phyloP scores from a whole-genome alignment of 306 rosid genomes.

The Vigna hirtella region DNA sequence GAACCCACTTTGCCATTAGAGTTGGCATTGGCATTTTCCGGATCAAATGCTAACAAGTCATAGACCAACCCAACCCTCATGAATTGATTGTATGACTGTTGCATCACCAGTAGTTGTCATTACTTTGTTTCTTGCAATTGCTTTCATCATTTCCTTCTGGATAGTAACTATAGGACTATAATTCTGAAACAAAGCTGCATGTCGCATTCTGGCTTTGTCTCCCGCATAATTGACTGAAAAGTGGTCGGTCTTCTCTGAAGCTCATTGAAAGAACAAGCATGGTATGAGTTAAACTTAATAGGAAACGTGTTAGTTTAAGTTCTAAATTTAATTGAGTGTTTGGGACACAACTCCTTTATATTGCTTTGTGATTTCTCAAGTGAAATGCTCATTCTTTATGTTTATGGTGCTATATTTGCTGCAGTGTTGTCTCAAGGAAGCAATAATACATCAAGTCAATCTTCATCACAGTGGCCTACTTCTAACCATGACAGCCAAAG shows the following conservation, averaged over 20 bases:
- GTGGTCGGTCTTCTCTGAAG: neutral
- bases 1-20: neutral
- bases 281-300: neutral
- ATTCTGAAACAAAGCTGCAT: neutral
- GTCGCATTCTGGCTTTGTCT: neutral
- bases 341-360: neutral
- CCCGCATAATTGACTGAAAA: neutral
- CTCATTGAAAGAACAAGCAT: neutral
- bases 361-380: constrained; percentile 29
- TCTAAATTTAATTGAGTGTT: constrained; percentile 1
- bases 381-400: constrained; percentile 27
- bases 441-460: constrained; percentile 57
- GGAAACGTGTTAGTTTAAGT: constrained; percentile 1
- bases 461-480: constrained; percentile 55
- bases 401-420: constrained; percentile 19
- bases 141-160: neutral
- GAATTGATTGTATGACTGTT: neutral
- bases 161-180: neutral
- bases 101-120: neutral
- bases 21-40: neutral
- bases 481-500: constrained; percentile 47
- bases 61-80: neutral
- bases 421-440: constrained; percentile 60
- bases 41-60: neutral
- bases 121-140: neutral